phyloP scores from a whole-genome alignment of 331 rosid species.

The Saraca asoca region DNA sequence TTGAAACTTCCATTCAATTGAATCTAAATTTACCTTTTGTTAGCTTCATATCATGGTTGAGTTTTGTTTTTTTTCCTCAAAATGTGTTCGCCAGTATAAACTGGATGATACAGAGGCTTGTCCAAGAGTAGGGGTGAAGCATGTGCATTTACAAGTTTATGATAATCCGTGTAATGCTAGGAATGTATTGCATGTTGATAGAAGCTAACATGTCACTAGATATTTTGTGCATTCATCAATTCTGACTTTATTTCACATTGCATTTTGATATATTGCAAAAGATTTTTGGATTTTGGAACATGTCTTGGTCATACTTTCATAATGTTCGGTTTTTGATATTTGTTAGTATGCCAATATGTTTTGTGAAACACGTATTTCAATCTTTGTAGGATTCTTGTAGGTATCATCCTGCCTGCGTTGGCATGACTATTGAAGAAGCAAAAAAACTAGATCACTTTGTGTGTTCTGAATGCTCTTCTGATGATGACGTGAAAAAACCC shows the following conservation, averaged over 20 bases:
- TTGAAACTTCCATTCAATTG: neutral
- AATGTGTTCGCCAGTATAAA: slow-evolving; percentile 1
- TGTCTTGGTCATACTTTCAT: neutral
- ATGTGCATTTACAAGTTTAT: neutral
- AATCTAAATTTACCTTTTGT: neutral
- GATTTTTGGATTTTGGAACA: slow-evolving; percentile 5
- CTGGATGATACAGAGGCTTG: slow-evolving; percentile 22
- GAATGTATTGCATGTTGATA: neutral
- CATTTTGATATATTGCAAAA: neutral
- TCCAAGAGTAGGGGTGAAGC: slow-evolving; percentile 6
- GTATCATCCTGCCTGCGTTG: slow-evolving; percentile 98
- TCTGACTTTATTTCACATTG: slow-evolving; percentile 11
- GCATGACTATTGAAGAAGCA: slow-evolving; percentile 81
- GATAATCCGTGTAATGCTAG: neutral
- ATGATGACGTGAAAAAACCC: slow-evolving; percentile 61
- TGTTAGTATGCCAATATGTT: slow-evolving; percentile 9
- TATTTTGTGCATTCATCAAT: neutral
- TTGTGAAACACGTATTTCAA: slow-evolving; percentile 28
- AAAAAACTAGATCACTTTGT: slow-evolving; percentile 73
- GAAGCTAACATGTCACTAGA: neutral
- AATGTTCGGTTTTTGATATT: slow-evolving; percentile 10
- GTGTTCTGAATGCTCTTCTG: slow-evolving; percentile 78
- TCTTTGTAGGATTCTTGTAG: slow-evolving; percentile 47
- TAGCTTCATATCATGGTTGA: neutral
- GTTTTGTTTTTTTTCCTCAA: neutral